Conservation (phyloP, 495 filamentous ascomycete species). For the Lentithecium fluviatile region DNA sequence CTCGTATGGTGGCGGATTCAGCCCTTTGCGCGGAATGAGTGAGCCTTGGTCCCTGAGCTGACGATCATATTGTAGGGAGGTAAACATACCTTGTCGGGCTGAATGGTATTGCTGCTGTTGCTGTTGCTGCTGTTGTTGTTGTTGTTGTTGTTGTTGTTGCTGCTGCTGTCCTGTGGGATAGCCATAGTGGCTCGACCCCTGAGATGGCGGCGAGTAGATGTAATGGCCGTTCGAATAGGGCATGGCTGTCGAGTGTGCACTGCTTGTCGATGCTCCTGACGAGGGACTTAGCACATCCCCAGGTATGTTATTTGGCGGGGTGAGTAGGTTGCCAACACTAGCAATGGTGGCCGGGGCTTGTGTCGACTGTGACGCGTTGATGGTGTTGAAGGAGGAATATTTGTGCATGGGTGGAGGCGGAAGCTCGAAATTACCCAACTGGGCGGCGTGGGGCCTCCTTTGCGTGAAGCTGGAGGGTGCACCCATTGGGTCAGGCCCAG, state of each 20-base stretch:
- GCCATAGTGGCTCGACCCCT: slow-evolving; percentile 23
- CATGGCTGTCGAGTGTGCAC: slow-evolving; percentile 53
- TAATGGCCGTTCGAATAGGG: slow-evolving; percentile 46
- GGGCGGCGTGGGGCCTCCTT: slow-evolving; percentile 44
- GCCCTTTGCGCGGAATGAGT: slow-evolving; percentile 50
- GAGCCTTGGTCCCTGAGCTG: slow-evolving; percentile 52
- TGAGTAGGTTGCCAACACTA: slow-evolving; percentile 62
- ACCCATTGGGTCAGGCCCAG: slow-evolving; percentile 45
- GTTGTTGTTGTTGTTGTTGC: slow-evolving; percentile 17
- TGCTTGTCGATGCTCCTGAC: slow-evolving; percentile 57
- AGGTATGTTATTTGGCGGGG: slow-evolving; percentile 61
- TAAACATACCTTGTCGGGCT: slow-evolving; percentile 54
- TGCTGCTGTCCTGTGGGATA: slow-evolving; percentile 32
- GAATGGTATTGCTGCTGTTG: slow-evolving; percentile 5
- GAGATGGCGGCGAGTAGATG: slow-evolving; percentile 32
- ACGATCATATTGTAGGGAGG: slow-evolving; percentile 49
- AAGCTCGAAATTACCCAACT: slow-evolving; percentile 44
- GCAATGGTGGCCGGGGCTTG: slow-evolving; percentile 44
- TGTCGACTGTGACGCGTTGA: slow-evolving; percentile 48
- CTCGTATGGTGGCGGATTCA: slow-evolving; percentile 61
- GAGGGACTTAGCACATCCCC: slow-evolving; percentile 62
- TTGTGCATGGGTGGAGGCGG: slow-evolving; percentile 47
- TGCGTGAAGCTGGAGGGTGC: slow-evolving; percentile 44
- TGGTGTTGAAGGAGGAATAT: slow-evolving; percentile 47
- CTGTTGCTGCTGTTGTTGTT: slow-evolving; percentile 5